A percentile compares a stretch with the other conserved stretches of the same genome.
phyloP scores from a whole-genome alignment of 2,329 filamentous ascomycete species.

The Neoscytalidium dimidiatum region DNA sequence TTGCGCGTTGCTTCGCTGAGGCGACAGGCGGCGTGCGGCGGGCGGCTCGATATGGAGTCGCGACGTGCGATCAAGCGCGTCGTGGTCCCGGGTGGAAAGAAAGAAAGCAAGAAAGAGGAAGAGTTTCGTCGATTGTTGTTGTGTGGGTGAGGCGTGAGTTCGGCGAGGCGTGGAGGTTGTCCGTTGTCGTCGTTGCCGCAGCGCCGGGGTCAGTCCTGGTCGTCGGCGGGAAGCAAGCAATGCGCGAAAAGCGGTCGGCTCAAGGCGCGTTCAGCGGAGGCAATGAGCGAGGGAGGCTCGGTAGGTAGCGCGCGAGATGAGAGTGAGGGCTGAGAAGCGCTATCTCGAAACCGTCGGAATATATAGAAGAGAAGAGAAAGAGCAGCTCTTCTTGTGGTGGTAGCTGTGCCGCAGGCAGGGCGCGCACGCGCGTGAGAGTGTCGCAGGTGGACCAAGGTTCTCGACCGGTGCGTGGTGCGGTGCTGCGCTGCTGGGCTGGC shows the following conservation, averaged over 20 bases:
- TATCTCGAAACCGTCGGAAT: no score
- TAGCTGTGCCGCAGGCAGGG: no score
- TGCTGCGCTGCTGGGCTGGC: background rate
- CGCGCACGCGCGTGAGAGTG: background rate
- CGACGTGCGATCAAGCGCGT: no score
- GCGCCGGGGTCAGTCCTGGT: background rate
- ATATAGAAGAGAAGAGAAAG: background rate
- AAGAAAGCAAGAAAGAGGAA: constrained; percentile 12
- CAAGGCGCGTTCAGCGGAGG: background rate
- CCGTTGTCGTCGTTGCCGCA: background rate
- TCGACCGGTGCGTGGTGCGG: background rate
- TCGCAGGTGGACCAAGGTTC: background rate
- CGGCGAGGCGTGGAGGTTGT: background rate
- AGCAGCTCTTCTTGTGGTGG: background rate
- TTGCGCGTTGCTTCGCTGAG: background rate
- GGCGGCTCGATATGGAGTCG: no score
- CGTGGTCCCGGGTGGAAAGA: no score
- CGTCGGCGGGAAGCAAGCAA: background rate
- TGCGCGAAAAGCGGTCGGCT: background rate
- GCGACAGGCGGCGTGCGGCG: no score
- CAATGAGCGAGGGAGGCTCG: no score
- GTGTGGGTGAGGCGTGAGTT: background rate
- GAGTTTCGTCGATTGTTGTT: constrained; percentile 26
- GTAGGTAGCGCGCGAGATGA: no score
- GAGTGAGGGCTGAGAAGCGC: no score